Base-by-base conservation (phyloP, 192 early-diverging fungal species). In the Phycomyces nitens region DNA sequence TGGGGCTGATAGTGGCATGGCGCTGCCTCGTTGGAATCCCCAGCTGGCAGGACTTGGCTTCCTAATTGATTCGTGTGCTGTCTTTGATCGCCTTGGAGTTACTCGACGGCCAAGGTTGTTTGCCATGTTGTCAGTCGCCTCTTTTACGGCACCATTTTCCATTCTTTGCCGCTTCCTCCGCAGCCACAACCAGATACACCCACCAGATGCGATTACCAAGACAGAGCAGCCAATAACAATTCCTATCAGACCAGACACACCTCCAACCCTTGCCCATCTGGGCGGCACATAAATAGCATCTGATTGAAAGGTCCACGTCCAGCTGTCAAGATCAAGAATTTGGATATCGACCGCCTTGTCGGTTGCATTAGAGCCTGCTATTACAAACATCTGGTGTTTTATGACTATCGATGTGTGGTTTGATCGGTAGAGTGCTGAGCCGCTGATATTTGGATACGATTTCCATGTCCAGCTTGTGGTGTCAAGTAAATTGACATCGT, bases 321-420 rank as follows among this genome's bases (percentile, higher is more conserved):
- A 53, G 12, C 18, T 12, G 16, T 38, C 43, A 21, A 62, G 43
- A 12, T 62, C 47, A n/a, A 62, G 61, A 26, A 62, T 54, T 41
- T 54, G 61, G 10, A 62, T 62, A n/a, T 62, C 61, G 15, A 62
- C 61, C 20, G 52, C 50, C 34, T 62, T 62, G 10, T 44, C 12
- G 16, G 61, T 38, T 4, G 2, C 26, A 41, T 62, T 62, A 27
- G 61, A 52, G 34, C 61, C 61, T 38, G 61, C 61, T 40, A 62
- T 38, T 5, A 62, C 52, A 22, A 44, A 54, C 18, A 62, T 27
- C 14, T 27, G 43, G 39, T 16, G 21, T 14, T 39, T 49, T 22
- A 62, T 62, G 22, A 62, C 15, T 14, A 62, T 53, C 2, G 61
- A 20, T 0, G 61, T 40, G n/a, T 62, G 61, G 27, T 62, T 62